phyloP scores from a whole-genome alignment of 805 yeast species.

The Ogataea trehalophila region DNA sequence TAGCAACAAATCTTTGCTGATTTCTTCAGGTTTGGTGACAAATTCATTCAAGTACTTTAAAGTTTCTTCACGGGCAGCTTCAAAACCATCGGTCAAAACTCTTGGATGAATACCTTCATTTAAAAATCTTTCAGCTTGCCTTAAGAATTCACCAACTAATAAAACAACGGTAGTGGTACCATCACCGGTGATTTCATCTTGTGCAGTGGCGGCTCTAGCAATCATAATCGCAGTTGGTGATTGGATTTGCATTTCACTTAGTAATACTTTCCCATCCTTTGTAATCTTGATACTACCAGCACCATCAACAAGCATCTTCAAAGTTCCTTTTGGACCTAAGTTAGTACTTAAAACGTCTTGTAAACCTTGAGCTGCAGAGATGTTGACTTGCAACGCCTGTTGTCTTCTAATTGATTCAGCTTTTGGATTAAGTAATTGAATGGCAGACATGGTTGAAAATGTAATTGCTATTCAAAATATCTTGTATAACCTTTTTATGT shows the following conservation, averaged over 20 bases:
- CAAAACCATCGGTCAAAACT: constrained; percentile 92
- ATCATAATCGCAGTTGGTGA: constrained; percentile 86
- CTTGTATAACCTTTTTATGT: neutral
- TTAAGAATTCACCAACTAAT: constrained; percentile 88
- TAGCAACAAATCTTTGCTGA: constrained; percentile 81
- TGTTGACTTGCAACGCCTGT: constrained; percentile 93
- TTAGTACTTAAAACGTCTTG: constrained; percentile 90
- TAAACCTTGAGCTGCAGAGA: constrained; percentile 93
- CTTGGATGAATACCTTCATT: constrained; percentile 96
- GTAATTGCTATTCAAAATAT: too few relatives aligned
- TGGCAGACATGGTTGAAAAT: constrained; percentile 44
- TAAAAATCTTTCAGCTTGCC: constrained; percentile 89
- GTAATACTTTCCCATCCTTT: constrained; percentile 91
- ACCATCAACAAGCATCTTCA: constrained; percentile 96
- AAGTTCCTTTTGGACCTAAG: constrained; percentile 94
- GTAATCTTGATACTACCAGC: constrained; percentile 93
- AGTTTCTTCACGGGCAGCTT: constrained; percentile 74
- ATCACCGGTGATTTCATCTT: constrained; percentile 98
- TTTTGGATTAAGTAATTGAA: constrained; percentile 91
- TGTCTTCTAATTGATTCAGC: constrained; percentile 95
- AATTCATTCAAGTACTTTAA: constrained; percentile 65
- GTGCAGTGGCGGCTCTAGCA: constrained; percentile 97
- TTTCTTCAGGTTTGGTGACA: constrained; percentile 45
- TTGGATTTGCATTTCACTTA: constrained; percentile 95
- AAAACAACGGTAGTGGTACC: constrained; percentile 96